Evolutionary conservation across 2,329 filamentous ascomycete species (phyloP), one percentile per base, ranked within the genome.

Genomic region (Diplocarpon mali): DNA sequence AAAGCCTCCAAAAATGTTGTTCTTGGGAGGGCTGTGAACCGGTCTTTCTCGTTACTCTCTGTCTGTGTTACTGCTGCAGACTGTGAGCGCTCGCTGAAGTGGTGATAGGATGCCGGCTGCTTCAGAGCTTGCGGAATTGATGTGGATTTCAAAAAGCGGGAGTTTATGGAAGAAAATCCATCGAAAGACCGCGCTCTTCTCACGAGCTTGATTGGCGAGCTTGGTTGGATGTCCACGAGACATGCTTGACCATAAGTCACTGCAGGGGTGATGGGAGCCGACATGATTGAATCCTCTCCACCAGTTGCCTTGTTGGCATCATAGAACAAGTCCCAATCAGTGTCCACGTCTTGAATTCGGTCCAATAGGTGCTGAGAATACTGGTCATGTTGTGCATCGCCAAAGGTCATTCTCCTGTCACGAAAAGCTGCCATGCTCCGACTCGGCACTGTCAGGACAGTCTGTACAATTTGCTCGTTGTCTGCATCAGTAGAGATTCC

Each of bases 1-100:
- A 53, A 58, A 27, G 59, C 58, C 31, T 55, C 58, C 15, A 61
- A 43, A 34, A 62, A 61, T 11, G 52, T 51, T 30, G 54, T 53
- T 24, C 54, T 53, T 3, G 59, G 58, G 15, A 61, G 40, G 37
- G 47, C 35, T 55, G 45, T 32, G 41, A 52, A 52, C 9, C 35
- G 24, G 6, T 29, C 20, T n/a, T 16, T 15, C 10, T 39, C 39
- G 14, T 39, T 29, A 10, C 27, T 35, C 14, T 36, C 24, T 5
- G 17, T 44, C 9, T 35, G 17, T 10, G 12, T 35, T 38, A 16
- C 30, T 27, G 38, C 30, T 28, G 39, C 17, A 8, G 29, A 45
- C 6, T 30, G 29, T 28, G 44, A 35, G 35, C 42, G 28, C 9
- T 31, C 31, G 20, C 43, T 40, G 3, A 56, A 35, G 28, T 52